A percentile compares a stretch with the other conserved stretches of the same genome.
phyloP scores from a whole-genome alignment of 108 stramenopile genomes.

The Discostella stelligeroides region DNA sequence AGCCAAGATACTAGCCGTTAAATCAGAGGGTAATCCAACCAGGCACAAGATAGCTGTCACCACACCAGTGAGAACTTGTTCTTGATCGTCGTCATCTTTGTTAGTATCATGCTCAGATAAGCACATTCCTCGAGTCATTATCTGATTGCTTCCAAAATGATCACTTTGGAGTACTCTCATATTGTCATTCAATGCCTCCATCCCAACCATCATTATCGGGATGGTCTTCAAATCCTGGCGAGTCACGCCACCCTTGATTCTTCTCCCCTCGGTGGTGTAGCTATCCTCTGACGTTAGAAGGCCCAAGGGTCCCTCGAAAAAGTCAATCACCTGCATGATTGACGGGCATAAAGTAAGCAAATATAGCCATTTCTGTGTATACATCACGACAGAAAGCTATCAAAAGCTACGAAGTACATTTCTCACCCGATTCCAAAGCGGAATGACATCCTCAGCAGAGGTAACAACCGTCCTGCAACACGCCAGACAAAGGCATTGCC shows the following conservation, averaged over 20 bases:
- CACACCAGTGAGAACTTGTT: too few relatives aligned
- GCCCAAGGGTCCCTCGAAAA: conserved; percentile 58
- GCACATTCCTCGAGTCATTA: conserved; percentile 71
- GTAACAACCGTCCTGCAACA: conserved; percentile 70
- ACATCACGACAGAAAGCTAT: not conserved
- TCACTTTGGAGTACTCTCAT: conserved; percentile 8
- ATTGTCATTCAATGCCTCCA: conserved; percentile 60
- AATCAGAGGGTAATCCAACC: conserved; percentile 77
- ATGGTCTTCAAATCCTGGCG: conserved; percentile 44
- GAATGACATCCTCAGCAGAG: conserved; percentile 58
- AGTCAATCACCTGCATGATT: conserved; percentile 44
- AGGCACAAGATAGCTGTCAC: conserved; percentile 87
- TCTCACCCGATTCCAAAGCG: conserved; percentile 56
- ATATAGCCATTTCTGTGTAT: not conserved
- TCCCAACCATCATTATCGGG: conserved; percentile 65
- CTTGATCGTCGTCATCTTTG: not conserved
- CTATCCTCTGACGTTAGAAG: conserved; percentile 51
- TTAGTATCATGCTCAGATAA: conserved; percentile 53
- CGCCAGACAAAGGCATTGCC: conserved; percentile 65
- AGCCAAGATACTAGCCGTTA: conserved; percentile 85
- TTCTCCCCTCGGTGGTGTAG: conserved; percentile 17
- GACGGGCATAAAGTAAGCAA: too few relatives aligned
- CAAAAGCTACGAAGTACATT: too few relatives aligned
- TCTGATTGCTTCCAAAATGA: conserved; percentile 53
- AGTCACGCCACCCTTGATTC: conserved; percentile 23